Percentiles rank a stretch among this genome's conserved stretches.
phyloP scores from a whole-genome alignment of 352 stramenopile genomes.

The Pythium chondricola region DNA sequence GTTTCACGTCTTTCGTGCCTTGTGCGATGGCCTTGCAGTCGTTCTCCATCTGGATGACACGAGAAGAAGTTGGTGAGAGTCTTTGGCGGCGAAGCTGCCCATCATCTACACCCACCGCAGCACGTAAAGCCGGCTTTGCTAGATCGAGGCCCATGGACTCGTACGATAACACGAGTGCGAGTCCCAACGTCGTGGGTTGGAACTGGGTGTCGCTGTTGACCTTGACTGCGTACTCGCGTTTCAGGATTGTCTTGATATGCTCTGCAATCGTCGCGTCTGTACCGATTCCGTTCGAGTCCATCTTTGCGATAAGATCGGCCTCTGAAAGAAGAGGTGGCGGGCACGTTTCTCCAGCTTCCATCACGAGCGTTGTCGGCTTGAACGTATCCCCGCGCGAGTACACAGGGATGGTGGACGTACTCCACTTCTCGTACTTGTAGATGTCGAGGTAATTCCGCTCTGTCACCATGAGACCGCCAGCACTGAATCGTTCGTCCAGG shows the following conservation, averaged over 20 bases:
- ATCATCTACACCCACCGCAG: slow-evolving; percentile 70
- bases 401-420: slow-evolving; percentile 74
- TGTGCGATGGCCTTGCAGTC: slow-evolving; percentile 86
- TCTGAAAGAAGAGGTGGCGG: slow-evolving; percentile 89
- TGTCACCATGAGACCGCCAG: slow-evolving; percentile 86
- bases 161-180: slow-evolving; percentile 90
- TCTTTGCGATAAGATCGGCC: slow-evolving; percentile 90
- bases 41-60: slow-evolving; percentile 84
- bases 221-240: slow-evolving; percentile 96
- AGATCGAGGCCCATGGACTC: slow-evolving; percentile 94
- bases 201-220: slow-evolving; percentile 92
- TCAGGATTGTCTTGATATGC: slow-evolving; percentile 99
- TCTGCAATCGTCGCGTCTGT: slow-evolving; percentile 95
- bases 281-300: slow-evolving; percentile 94
- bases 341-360: slow-evolving; percentile 69
- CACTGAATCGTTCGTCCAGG: slow-evolving; percentile 80
- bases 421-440: slow-evolving; percentile 95
- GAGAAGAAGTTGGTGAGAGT: background rate
- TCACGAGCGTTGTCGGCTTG: slow-evolving; percentile 52
- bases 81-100: too few species aligned
- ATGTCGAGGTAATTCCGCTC: slow-evolving; percentile 94
- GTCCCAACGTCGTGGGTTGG: slow-evolving; percentile 85
- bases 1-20: slow-evolving; percentile 65
- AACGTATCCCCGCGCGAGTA: slow-evolving; percentile 79
- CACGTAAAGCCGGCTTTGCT: slow-evolving; percentile 93